These are phyloP conservation scores for Aspergillus ochraceus DNA, from an alignment of 2,329 filamentous ascomycete genomes.

Conservation along the genomic window DNA sequence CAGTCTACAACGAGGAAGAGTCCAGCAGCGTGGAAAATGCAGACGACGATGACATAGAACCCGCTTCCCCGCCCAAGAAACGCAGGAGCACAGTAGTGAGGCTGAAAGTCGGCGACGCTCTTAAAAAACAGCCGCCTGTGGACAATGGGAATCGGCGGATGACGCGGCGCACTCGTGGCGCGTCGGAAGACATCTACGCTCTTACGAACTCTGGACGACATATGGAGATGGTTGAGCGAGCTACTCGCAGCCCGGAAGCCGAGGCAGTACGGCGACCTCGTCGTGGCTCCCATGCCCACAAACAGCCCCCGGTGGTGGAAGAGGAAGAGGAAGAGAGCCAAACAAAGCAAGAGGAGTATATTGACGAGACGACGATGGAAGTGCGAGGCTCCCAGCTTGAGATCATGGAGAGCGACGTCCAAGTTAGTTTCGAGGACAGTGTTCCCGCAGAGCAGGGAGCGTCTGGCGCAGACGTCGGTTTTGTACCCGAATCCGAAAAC, in stretches of 20 bases:
- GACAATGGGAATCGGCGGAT: constrained; percentile 49
- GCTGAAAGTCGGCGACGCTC: constrained; percentile 30
- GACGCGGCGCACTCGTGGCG: constrained; percentile 60
- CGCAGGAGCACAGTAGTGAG: constrained; percentile 29
- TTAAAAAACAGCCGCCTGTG: constrained; percentile 27
- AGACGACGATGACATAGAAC: constrained; percentile 23
- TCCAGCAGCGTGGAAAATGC: constrained; percentile 41
- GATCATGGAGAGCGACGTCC: constrained; percentile 43
- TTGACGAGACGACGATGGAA: constrained; percentile 45
- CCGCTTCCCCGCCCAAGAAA: constrained; percentile 17
- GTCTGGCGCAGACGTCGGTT: constrained; percentile 34
- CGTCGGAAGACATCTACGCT: constrained; percentile 56
- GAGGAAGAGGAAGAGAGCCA: constrained; percentile 21
- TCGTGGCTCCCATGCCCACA: constrained; percentile 38
- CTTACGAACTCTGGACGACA: constrained; percentile 61
- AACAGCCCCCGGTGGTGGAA: constrained; percentile 37
- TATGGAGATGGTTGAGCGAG: constrained; percentile 53
- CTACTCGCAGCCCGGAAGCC: constrained; percentile 54
- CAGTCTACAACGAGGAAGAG: constrained; percentile 58
- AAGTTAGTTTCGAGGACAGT: constrained; percentile 34
- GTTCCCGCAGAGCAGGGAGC: constrained; percentile 24
- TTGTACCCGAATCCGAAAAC: constrained; percentile 45
- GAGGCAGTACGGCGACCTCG: constrained; percentile 17
- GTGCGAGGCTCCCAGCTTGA: constrained; percentile 44
- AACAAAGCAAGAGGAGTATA: constrained; percentile 40